Evolutionary conservation across 768 basidiomycete genomes (phyloP), one percentile per base, ranked within the genome.

Genomic region (Gymnopilus dilepis): DNA sequence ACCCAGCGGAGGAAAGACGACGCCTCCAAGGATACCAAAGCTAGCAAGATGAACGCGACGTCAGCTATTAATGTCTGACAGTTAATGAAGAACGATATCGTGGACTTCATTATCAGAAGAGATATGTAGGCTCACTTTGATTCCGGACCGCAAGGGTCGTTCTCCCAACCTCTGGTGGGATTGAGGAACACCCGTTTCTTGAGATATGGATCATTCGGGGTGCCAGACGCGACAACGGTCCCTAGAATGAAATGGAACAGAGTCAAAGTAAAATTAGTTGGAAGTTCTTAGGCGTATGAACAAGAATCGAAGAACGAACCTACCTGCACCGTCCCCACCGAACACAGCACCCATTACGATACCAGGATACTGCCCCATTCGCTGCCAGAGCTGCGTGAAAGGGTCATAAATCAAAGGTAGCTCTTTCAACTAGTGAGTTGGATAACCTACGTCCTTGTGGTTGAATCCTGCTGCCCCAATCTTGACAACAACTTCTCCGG

Each of bases 81-180:
- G 30, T 43, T 38, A 34, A 26, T 30, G 11, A 38, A 51, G 40
- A 40, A 30, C 26, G 47, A 37, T 42, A 58, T 58, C 55, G 59
- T 43, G 38, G 59, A 43, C 34, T 31, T 38, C 38, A 19, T 55
- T n/a, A 21, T 8, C 6, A 37, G 24, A 13, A 21, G 31, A 53
- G 31, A 53, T 12, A 6, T 40, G 7, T 28, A 24, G 13, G 45
- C 81, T 56, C 65, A 91, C 91, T 72, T 75, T 11, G 78, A 77
- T 76, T 93, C 91, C 2, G 92, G 92, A 0, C 82, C 86, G 15
- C 83, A 77, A 2, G 86, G 86, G 62, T 85, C 75, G 26, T 71
- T 79, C 65, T 88, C 81, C 92, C 92, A 94, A n/a, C 91, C 92
- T 4, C 87, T 85, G 73, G 81, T 85, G 1, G 92, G 92, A 1